These are phyloP conservation scores for Lichtheimia ramosa DNA, from an alignment of 371 early-diverging fungal species.

Conservation along the genomic window DNA sequence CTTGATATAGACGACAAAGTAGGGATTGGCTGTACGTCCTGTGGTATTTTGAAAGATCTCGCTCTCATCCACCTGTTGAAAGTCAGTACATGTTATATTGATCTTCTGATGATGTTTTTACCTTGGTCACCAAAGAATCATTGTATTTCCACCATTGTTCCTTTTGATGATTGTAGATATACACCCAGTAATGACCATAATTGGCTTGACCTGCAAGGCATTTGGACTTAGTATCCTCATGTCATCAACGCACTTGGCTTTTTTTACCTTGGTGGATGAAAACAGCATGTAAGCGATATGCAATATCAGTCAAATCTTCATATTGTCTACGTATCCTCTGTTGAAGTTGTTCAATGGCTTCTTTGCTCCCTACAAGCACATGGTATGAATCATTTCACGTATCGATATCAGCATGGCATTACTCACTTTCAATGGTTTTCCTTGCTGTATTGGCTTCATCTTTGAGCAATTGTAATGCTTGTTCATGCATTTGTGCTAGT, in stretches of 20 bases:
- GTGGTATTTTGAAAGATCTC: slow-evolving; percentile 60
- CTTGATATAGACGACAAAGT: slow-evolving; percentile 64
- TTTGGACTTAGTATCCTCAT: no score
- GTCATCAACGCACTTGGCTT: no score
- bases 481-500: slow-evolving; percentile 8
- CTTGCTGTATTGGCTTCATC: slow-evolving; percentile 19
- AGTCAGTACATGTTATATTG: not conserved
- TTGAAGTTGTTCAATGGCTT: slow-evolving; percentile 15
- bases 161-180: slow-evolving; percentile 65
- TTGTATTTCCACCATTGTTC: slow-evolving; percentile 84
- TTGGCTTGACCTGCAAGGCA: slow-evolving; percentile 50
- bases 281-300: slow-evolving; percentile 69
- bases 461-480: slow-evolving; percentile 22
- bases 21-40: slow-evolving; percentile 64
- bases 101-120: slow-evolving; percentile 13
- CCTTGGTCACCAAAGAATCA: slow-evolving; percentile 73
- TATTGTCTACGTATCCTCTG: slow-evolving; percentile 31
- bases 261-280: slow-evolving; percentile 62
- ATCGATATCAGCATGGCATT: not conserved
- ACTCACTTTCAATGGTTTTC: slow-evolving; percentile 19
- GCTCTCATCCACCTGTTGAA: slow-evolving; percentile 39
- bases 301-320: slow-evolving; percentile 33
- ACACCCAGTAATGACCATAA: slow-evolving; percentile 92
- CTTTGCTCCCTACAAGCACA: slow-evolving; percentile 9
- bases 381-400: not conserved